phyloP scores from a whole-genome alignment of 208 protist genomes.

The Endotrypanum monterogeii region DNA sequence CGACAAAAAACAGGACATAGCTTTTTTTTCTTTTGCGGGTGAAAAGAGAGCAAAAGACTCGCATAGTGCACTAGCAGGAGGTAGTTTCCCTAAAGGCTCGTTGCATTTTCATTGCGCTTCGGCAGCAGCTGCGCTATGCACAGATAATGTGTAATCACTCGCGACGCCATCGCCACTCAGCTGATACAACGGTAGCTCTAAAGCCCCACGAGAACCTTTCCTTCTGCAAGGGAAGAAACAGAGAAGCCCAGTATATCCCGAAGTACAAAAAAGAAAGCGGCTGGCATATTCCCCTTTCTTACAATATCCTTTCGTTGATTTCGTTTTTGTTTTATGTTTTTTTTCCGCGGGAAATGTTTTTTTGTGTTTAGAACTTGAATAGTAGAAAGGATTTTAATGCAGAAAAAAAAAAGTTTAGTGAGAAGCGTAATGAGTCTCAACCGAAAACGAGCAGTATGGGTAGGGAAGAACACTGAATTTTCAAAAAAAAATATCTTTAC shows the following conservation, averaged over 20 bases:
- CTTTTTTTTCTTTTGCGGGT: neutral
- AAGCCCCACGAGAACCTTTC: neutral
- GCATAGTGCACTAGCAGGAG: neutral
- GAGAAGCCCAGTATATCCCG: neutral
- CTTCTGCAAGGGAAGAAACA: neutral
- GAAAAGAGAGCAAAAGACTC: neutral
- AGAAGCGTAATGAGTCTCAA: neutral
- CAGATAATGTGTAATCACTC: neutral
- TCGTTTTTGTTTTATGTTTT: neutral
- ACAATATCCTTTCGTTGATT: neutral
- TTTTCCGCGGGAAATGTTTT: neutral
- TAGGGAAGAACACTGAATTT: neutral
- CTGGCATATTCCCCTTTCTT: neutral
- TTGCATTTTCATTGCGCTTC: neutral
- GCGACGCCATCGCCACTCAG: neutral
- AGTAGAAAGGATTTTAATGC: neutral
- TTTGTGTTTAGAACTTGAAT: neutral
- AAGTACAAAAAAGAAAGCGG: neutral
- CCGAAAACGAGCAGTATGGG: neutral
- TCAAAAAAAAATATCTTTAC: neutral
- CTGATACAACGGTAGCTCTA: neutral
- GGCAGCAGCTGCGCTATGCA: neutral
- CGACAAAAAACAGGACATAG: neutral
- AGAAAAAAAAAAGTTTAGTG: neutral
- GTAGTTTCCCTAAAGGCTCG: neutral